Evolutionary conservation across 75 land plant species (phyloP).

Genomic region (Pinus albicaulis): DNA sequence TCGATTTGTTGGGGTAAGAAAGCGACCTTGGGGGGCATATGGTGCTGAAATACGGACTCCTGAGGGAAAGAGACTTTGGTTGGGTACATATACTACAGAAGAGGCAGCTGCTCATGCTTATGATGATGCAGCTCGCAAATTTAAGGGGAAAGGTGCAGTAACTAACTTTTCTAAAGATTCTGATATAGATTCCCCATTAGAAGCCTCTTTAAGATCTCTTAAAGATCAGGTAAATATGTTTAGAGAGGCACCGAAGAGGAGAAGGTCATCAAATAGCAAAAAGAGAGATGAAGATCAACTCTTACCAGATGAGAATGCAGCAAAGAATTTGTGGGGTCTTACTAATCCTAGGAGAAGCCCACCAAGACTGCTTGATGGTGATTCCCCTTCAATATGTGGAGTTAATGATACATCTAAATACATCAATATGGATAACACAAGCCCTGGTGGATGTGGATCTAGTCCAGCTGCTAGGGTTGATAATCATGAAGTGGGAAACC

Average conservation of each 20-base stretch:
- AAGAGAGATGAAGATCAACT: constrained; percentile 11
- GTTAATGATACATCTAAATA: background rate
- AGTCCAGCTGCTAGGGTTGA: background rate
- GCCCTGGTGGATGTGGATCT: background rate
- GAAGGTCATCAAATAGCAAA: constrained; percentile 14
- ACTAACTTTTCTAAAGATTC: constrained; percentile 28
- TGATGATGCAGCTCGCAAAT: constrained; percentile 37
- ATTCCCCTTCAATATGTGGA: background rate
- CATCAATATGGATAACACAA: background rate
- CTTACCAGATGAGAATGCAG: background rate
- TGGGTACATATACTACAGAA: constrained; percentile 44
- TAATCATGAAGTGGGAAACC: background rate
- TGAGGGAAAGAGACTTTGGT: constrained; percentile 42
- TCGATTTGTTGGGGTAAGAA: constrained; percentile 35
- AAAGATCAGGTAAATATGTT: constrained; percentile 2
- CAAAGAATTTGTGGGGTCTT: background rate
- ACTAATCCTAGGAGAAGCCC: background rate
- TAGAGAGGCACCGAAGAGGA: constrained; percentile 16
- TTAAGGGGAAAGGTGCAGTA: constrained; percentile 33
- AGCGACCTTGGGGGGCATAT: constrained; percentile 47
- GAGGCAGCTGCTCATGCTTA: constrained; percentile 45
- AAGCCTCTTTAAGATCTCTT: constrained; percentile 4
- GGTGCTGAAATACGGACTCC: constrained; percentile 47
- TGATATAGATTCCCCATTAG: background rate
- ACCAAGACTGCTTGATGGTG: background rate